These are phyloP conservation scores for Penicillium flavigenum DNA, from an alignment of 495 filamentous ascomycete genomes.

Conservation along the genomic window DNA sequence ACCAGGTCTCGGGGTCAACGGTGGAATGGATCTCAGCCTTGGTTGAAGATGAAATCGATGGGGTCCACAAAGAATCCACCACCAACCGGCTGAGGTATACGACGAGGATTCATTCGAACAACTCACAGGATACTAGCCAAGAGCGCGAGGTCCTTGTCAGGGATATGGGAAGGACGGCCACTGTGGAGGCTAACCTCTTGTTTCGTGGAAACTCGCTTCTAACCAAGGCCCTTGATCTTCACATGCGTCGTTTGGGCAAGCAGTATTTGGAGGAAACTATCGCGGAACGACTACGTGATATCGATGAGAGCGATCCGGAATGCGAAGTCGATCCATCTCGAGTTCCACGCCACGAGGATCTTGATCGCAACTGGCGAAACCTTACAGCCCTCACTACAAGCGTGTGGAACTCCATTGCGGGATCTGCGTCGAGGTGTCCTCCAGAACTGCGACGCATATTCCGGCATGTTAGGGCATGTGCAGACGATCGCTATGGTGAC, in stretches of 20 bases:
- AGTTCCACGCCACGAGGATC: conserved; percentile 66
- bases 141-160: conserved; percentile 63
- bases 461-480: conserved; percentile 88
- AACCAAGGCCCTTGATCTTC: conserved; percentile 88
- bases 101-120: conserved; percentile 73
- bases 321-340: conserved; percentile 90
- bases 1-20: conserved; percentile 87
- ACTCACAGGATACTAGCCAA: conserved; percentile 63
- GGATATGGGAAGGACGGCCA: conserved; percentile 56
- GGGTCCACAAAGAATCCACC: conserved; percentile 71
- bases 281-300: conserved; percentile 77
- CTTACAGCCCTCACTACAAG: conserved; percentile 74
- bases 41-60: conserved; percentile 96
- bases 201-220: conserved; percentile 94
- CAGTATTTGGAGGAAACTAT: conserved; percentile 91
- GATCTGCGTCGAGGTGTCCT: conserved; percentile 71
- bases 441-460: conserved; percentile 84
- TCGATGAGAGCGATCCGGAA: conserved; percentile 82
- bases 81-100: conserved; percentile 72
- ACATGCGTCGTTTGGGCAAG: conserved; percentile 92
- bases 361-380: conserved; percentile 80
- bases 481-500: conserved; percentile 96
- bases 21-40: conserved; percentile 90
- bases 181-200: conserved; percentile 83
- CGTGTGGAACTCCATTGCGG: conserved; percentile 80